phyloP scores from a whole-genome alignment of 352 stramenopile species.

The Phytophthora macrochlamydospora region DNA sequence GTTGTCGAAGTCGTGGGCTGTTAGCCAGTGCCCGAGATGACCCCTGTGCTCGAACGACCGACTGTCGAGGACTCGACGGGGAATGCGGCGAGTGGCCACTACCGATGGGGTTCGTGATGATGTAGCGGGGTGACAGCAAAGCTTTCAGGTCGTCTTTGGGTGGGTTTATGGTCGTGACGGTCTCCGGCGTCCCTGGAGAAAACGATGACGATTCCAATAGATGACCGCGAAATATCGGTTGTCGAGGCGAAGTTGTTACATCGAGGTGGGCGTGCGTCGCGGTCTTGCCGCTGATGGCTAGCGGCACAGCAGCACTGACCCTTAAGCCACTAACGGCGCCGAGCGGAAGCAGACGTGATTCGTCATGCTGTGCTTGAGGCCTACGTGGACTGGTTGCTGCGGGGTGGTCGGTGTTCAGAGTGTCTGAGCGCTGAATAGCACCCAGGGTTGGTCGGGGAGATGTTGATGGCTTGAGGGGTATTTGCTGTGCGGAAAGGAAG shows the following conservation, averaged over 20 bases:
- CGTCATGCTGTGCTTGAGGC: slow-evolving; percentile 12
- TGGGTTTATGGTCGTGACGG: background rate
- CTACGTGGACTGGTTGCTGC: slow-evolving; percentile 9
- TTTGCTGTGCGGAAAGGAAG: slow-evolving; percentile 14
- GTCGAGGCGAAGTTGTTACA: slow-evolving; percentile 2
- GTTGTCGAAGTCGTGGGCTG: slow-evolving; percentile 18
- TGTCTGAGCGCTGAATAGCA: slow-evolving; percentile 1
- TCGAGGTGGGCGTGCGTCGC: slow-evolving; percentile 9
- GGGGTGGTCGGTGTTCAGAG: slow-evolving; percentile 12
- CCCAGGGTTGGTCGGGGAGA: slow-evolving; percentile 21
- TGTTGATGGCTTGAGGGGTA: slow-evolving; percentile 10
- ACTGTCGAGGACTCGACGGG: slow-evolving; percentile 22
- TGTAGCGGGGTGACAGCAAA: slow-evolving; percentile 27
- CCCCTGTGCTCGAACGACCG: slow-evolving; percentile 15
- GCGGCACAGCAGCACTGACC: background rate
- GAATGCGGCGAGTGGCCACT: slow-evolving; percentile 7
- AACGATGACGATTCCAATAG: background rate
- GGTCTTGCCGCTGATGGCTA: slow-evolving; percentile 26
- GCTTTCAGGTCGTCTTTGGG: slow-evolving; percentile 24
- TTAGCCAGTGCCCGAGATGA: slow-evolving; percentile 21
- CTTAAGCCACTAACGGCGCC: background rate
- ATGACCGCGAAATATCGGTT: background rate
- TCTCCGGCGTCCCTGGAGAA: background rate
- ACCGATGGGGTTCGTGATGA: slow-evolving; percentile 17
- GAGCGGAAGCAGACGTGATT: slow-evolving; percentile 9